These are phyloP conservation scores for Torrubiellomyces zombiae DNA, from an alignment of 2,329 filamentous ascomycete species.

Conservation along the genomic window DNA sequence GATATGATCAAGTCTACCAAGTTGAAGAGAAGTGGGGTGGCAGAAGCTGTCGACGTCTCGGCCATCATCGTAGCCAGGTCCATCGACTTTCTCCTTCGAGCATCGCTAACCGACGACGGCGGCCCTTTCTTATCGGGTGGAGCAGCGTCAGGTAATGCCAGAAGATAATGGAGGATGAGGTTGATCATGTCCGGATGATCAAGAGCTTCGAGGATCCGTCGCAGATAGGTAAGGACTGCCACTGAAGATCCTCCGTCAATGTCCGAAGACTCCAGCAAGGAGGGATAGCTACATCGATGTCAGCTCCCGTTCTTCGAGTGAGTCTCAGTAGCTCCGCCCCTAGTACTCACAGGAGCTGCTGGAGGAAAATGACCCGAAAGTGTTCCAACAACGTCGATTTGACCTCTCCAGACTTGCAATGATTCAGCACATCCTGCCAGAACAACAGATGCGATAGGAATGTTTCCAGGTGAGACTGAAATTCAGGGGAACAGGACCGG, in stretches of 20 bases:
- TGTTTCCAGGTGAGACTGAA: constrained; percentile 75
- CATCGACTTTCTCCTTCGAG: constrained; percentile 74
- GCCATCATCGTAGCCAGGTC: constrained; percentile 70
- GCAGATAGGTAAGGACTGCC: constrained; percentile 84
- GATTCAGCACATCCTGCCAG: constrained; percentile 96
- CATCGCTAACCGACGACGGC: constrained; percentile 43
- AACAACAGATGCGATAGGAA: constrained; percentile 92
- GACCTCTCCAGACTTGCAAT: constrained; percentile 82
- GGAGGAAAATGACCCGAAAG: constrained; percentile 90
- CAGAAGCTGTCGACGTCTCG: constrained; percentile 53
- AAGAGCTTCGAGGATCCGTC: constrained; percentile 75
- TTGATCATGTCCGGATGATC: constrained; percentile 91
- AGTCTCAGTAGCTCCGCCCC: neutral
- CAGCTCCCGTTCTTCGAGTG: constrained; percentile 1
- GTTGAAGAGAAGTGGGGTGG: constrained; percentile 79
- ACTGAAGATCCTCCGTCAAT: constrained; percentile 93
- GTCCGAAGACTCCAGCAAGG: constrained; percentile 88
- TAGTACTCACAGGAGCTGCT: constrained; percentile 64
- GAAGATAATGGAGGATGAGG: constrained; percentile 79
- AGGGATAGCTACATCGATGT: constrained; percentile 57
- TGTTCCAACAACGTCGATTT: constrained; percentile 88
- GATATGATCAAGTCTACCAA: constrained; percentile 79
- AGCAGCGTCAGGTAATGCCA: constrained; percentile 54
- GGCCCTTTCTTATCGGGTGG: constrained; percentile 18
- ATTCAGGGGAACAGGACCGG: constrained; percentile 55